Base-by-base conservation (phyloP, 495 filamentous ascomycete species). In the Xanthoparmelia taractica region DNA sequence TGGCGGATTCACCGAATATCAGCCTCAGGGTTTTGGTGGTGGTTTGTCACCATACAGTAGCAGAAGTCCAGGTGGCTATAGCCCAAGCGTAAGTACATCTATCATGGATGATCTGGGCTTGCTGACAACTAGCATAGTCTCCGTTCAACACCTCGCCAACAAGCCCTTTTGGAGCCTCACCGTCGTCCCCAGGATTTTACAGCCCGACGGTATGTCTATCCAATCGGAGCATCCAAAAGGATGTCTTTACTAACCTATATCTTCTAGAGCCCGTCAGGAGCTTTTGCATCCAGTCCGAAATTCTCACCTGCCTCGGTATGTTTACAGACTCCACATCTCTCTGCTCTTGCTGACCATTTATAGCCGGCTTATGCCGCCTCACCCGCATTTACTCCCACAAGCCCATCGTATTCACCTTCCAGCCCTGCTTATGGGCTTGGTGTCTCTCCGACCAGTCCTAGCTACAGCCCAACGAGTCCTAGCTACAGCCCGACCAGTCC, bases 391-490 rank as follows among this genome's bases (percentile, higher is more conserved):
- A 84, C 79, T 20, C 87, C 89, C 1, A 82, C 85, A 1, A 92
- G 87, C 37, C 90, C 90, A 37, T 89, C 87, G 0, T 96, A 95
- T 70, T 91, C 87, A 65, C 91, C 91, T 1, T 92, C 90, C 0
- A 94, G 90, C 47, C 92, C 92, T 40, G 85, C 78, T 55, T 93
- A 91, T 75, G 92, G 89, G 31, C 91, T 77, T 37, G 84, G 78
- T 70, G 74, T 77, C 17, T 88, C 86, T 4, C 87, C 86, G 11
- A 85, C 85, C 0, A 85, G 82, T 3, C 89, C 89, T 13, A 85
- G 81, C 50, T 93, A 91, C 72, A 91, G 86, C 67, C 91, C 91
- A 0, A 92, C 90, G 0, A 95, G 90, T 47, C 92, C 92, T 37
- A 87, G 78, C 57, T 93, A 91, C 12, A 60, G 58, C 31, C 89